A percentile compares a stretch with the other conserved stretches of the same genome.
Evolutionary conservation across 2,329 filamentous ascomycete species (phyloP).

Genomic region (Fusarium sp.): DNA sequence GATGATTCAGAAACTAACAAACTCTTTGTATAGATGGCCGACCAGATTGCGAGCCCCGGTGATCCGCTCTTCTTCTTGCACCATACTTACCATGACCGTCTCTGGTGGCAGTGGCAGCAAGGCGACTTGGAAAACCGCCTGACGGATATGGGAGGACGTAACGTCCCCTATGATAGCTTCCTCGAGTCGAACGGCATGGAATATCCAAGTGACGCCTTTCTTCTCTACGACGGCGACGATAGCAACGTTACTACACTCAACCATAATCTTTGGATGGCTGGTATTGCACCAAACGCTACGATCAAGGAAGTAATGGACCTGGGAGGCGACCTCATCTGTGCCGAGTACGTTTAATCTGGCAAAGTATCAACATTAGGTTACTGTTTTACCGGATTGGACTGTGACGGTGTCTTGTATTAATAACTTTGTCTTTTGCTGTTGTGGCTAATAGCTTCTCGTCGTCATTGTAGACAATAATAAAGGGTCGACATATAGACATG

Average conservation of each 20-base stretch:
- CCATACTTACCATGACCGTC: conserved; percentile 22
- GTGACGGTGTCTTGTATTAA: too few relatives aligned
- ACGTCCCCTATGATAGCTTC: conserved; percentile 28
- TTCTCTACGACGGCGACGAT: conserved; percentile 16
- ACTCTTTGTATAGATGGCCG: conserved; percentile 3
- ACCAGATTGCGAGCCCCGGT: conserved; percentile 12
- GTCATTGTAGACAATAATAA: too few relatives aligned
- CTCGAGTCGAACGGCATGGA: conserved; percentile 5
- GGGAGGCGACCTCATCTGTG: conserved; percentile 21
- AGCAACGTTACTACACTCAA: conserved; percentile 21
- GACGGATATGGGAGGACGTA: conserved; percentile 42
- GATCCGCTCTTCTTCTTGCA: conserved; percentile 23
- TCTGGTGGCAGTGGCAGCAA: conserved; percentile 35
- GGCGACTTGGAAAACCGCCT: conserved; percentile 17
- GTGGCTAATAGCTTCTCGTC: too few relatives aligned
- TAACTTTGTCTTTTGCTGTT: too few relatives aligned
- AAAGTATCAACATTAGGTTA: too few relatives aligned
- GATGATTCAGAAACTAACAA: neutral
- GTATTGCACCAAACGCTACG: conserved; percentile 38
- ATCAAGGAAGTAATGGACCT: conserved; percentile 36
- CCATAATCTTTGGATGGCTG: conserved; percentile 20
- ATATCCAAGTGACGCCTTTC: neutral
- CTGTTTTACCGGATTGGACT: too few relatives aligned
- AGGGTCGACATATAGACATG: too few relatives aligned
- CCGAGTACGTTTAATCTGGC: conserved; percentile 26